Evolutionary conservation across 2,329 filamentous ascomycete genomes (phyloP), one percentile per base, ranked within the genome.

Genomic region (Fusarium dlaminii): DNA sequence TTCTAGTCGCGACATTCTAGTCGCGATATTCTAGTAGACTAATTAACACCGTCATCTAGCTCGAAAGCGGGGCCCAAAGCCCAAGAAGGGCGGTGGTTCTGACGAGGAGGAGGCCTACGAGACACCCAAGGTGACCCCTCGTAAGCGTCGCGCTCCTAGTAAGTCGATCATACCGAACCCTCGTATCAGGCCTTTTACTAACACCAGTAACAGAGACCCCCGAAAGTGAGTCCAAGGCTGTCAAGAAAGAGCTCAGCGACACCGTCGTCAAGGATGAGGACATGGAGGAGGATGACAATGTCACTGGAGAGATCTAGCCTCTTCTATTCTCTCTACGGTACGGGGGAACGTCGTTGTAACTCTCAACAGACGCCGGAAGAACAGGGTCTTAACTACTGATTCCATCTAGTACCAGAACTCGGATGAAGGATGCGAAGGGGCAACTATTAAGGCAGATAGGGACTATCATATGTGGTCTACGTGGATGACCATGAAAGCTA

Each of bases 61-160:
- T n/a, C 75, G 76, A 34, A 80, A 79, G 69, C 59, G 68, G 3
- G 43, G 8, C 11, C 8, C 68, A 8, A 75, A 74, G 54, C 14
- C 17, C 18, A 79, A 78, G 63, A 72, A 68, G 36, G 34, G 29
- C 5, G 61, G 39, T 1, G 61, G 39, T 1, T 49, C 49, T 1
- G 69, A 67, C 0, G 69, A 69, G 1, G 65, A 67, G 1, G 65
- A 74, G 8, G 62, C 29, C 6, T 40, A 30, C 14, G 55, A 39
- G 10, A 63, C 27, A 8, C 17, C 51, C 37, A 77, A 74, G 45
- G 32, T 63, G 5, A 68, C 64, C 1, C 61, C 72, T 8, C 70
- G 72, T 17, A 79, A 79, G 69, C 75, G 77, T 17, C 55, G 57
- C n/a, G 54, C 42, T 18, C 46, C 62, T 11, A 58, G 70, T 78